Evolutionary conservation across 768 basidiomycete species (phyloP).

Genomic region (Pleurotus tuoliensis): DNA sequence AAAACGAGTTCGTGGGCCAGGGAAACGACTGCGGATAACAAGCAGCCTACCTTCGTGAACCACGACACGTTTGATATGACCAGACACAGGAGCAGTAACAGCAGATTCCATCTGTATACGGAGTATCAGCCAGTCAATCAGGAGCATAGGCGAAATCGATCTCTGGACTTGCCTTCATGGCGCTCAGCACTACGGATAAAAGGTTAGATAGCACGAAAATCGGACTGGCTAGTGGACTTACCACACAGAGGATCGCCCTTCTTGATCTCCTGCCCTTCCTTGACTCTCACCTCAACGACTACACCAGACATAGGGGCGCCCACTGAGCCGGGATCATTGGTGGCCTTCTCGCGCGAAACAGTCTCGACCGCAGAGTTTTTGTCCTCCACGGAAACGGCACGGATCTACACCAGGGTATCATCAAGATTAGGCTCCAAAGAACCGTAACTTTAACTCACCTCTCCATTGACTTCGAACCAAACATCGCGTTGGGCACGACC

Average conservation of each 20-base stretch:
- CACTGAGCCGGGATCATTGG: conserved; percentile 91
- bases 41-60: conserved; percentile 69
- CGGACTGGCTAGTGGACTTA: conserved; percentile 23
- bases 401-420: conserved; percentile 48
- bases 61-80: conserved; percentile 90
- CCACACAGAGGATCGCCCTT: conserved; percentile 95
- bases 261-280: conserved; percentile 97
- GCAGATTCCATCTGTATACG: conserved; percentile 87
- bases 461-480: conserved; percentile 98
- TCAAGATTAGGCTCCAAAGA: conserved; percentile 12
- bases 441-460: conserved; percentile 43
- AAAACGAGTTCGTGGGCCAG: conserved; percentile 2
- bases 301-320: conserved; percentile 98
- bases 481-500: conserved; percentile 92
- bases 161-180: conserved; percentile 78
- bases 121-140: conserved; percentile 14
- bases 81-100: conserved; percentile 94
- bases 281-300: conserved; percentile 95
- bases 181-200: conserved; percentile 69
- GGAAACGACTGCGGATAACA: conserved; percentile 13
- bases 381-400: conserved; percentile 94
- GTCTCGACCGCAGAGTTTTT: conserved; percentile 96
- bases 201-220: neutral
- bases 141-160: conserved; percentile 10
- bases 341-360: conserved; percentile 91